Percentiles rank a stretch among this genome's conserved stretches.
phyloP scores from a whole-genome alignment of 768 basidiomycete species.

The Tylopilus sp. region DNA sequence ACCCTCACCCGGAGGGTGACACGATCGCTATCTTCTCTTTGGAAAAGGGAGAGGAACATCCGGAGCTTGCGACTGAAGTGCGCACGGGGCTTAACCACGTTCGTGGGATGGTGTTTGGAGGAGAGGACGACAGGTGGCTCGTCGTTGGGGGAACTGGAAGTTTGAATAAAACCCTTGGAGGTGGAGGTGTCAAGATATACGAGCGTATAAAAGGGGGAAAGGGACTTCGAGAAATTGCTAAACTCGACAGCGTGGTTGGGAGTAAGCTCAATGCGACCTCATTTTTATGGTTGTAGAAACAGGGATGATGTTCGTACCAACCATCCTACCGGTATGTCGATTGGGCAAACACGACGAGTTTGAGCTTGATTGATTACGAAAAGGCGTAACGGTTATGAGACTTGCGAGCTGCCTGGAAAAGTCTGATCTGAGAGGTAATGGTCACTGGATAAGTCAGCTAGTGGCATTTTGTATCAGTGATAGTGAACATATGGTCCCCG shows the following conservation, averaged over 20 bases:
- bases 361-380: neutral
- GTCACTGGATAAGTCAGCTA: too few species aligned
- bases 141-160: slow-evolving; percentile 54
- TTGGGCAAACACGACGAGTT: too few species aligned
- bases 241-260: slow-evolving; percentile 34
- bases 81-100: slow-evolving; percentile 68
- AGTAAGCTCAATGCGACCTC: slow-evolving; percentile 34
- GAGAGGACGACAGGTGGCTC: slow-evolving; percentile 57
- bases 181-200: slow-evolving; percentile 69
- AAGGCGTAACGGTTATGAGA: neutral
- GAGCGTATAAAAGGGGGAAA: slow-evolving; percentile 61
- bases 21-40: slow-evolving; percentile 67
- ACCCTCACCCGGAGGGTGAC: slow-evolving; percentile 67
- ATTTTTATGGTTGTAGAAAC: slow-evolving; percentile 39
- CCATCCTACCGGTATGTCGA: too few species aligned
- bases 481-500: neutral
- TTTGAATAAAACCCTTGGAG: slow-evolving; percentile 54
- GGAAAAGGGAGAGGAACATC: slow-evolving; percentile 37
- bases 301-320: too few species aligned
- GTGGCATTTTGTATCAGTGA: too few species aligned
- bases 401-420: too few species aligned
- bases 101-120: slow-evolving; percentile 66
- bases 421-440: too few species aligned
- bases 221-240: slow-evolving; percentile 51
- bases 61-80: slow-evolving; percentile 57